These are phyloP conservation scores for Anisodus tanguticus DNA, from an alignment of 257 asterid species.

Conservation along the genomic window DNA sequence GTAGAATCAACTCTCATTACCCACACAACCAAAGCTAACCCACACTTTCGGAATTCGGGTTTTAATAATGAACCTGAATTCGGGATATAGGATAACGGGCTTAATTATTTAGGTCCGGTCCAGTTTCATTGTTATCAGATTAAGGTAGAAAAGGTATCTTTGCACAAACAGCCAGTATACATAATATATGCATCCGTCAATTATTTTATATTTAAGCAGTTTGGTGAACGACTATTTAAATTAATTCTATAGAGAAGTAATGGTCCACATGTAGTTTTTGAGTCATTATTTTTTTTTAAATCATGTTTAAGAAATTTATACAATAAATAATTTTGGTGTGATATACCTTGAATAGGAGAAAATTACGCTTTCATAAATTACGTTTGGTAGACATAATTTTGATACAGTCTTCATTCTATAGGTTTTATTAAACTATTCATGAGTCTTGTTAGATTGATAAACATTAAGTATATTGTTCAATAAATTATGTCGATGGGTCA, in stretches of 20 bases:
- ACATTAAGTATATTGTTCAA: no score
- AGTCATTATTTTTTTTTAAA: neutral
- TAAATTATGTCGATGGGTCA: no score
- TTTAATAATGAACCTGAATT: neutral
- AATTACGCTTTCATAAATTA: neutral
- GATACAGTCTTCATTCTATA: neutral
- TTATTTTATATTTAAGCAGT: no score
- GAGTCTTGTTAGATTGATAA: no score
- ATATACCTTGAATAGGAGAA: neutral
- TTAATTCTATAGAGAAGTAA: neutral
- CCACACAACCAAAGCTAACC: slow-evolving; percentile 37
- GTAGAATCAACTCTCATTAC: slow-evolving; percentile 68
- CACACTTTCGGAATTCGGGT: neutral
- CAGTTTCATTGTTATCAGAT: neutral
- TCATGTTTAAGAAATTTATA: neutral
- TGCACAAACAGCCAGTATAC: neutral
- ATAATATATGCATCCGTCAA: no score
- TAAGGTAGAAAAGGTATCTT: neutral
- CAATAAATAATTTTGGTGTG: neutral
- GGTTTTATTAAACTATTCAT: neutral
- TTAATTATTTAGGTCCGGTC: neutral
- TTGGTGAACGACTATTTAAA: no score
- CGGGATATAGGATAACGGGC: neutral
- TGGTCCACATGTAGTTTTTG: neutral
- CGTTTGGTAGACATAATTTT: neutral